Conservation (phyloP, 257 asterid genomes). For the Paulownia fortunei region DNA sequence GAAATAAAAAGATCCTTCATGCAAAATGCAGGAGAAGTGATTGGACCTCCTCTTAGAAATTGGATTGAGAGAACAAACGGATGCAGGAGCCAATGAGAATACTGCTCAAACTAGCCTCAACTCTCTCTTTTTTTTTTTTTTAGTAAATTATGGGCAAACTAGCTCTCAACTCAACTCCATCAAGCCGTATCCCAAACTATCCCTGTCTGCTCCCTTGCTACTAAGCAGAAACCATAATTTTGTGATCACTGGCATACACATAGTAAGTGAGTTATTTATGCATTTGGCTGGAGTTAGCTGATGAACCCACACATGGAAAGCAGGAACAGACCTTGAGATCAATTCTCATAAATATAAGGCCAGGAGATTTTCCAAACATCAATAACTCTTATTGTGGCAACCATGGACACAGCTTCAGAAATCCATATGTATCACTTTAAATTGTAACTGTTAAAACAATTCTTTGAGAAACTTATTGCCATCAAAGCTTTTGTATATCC, state of each 20-base stretch:
- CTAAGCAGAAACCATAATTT: not conserved
- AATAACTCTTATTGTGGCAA: not conserved
- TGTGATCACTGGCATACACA: not conserved
- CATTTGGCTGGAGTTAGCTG: not conserved
- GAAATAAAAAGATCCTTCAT: not conserved
- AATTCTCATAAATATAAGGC: constrained; percentile 2
- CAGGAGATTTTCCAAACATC: not conserved
- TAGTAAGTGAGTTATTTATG: not conserved
- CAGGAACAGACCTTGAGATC: constrained; percentile 11
- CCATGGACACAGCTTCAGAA: constrained; percentile 3
- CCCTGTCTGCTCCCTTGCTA: not conserved
- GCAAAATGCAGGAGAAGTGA: not conserved
- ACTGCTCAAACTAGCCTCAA: not conserved
- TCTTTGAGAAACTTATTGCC: constrained; percentile 1
- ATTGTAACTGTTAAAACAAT: not conserved
- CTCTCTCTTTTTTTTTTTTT: not conserved
- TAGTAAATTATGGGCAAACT: not conserved
- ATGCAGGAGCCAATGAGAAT: constrained; percentile 9
- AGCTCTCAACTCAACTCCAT: constrained; percentile 5
- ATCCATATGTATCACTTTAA: not conserved
- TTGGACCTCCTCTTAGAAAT: not conserved
- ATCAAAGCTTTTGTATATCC: constrained; percentile 1
- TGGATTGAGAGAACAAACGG: not conserved
- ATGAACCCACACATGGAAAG: constrained; percentile 11
- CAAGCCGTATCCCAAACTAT: not conserved